phyloP scores from a whole-genome alignment of 192 early-diverging fungal genomes.

The Helicostylum pulchrum region DNA sequence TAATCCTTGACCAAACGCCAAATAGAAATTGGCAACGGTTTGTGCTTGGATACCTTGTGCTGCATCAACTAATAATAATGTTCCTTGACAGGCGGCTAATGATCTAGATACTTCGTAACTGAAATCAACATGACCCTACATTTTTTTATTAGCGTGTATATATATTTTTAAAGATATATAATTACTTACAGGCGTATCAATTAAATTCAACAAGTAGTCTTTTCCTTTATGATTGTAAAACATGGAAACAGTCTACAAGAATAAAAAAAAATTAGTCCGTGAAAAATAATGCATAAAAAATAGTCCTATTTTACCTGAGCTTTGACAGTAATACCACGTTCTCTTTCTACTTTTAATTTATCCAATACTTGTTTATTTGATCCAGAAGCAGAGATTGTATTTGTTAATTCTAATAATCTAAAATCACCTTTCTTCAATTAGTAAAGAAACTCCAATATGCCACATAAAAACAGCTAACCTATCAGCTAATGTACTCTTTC shows the following conservation, averaged over 20 bases:
- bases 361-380: constrained; percentile 91
- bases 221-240: constrained; percentile 80
- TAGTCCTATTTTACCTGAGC: constrained; percentile 63
- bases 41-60: constrained; percentile 96
- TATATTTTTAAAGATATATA: background rate
- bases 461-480: constrained; percentile 28
- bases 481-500: constrained; percentile 91
- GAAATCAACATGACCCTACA: constrained; percentile 84
- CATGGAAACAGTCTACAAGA: constrained; percentile 80
- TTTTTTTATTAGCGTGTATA: background rate
- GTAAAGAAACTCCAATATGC: no score
- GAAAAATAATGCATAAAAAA: background rate
- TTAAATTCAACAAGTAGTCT: constrained; percentile 87
- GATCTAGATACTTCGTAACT: constrained; percentile 94
- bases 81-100: constrained; percentile 91
- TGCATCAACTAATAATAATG: constrained; percentile 89
- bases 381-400: constrained; percentile 69
- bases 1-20: constrained; percentile 87
- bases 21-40: constrained; percentile 95
- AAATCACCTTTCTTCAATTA: background rate
- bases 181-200: constrained; percentile 83
- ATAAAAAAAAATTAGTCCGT: background rate
- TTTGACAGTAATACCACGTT: constrained; percentile 97
- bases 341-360: constrained; percentile 92
- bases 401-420: constrained; percentile 86